These are phyloP conservation scores for Sporothrix pseudoabietina DNA, from an alignment of 2,329 filamentous ascomycete species.

Conservation along the genomic window DNA sequence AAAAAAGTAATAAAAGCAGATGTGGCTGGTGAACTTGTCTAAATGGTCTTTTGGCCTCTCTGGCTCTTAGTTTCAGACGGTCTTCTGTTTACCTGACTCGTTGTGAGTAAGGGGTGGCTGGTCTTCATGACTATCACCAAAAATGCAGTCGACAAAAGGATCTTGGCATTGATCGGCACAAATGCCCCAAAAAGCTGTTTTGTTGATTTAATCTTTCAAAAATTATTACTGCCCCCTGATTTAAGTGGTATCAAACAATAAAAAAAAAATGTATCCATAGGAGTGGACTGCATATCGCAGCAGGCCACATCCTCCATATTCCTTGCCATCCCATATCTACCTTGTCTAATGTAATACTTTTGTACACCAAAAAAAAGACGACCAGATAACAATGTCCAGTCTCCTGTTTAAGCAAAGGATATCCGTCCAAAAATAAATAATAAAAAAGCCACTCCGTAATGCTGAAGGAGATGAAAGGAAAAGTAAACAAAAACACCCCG, in stretches of 20 bases:
- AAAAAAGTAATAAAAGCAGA: background rate
- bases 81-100: background rate
- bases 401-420: background rate
- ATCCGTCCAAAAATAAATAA: background rate
- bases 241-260: slow-evolving; percentile 8
- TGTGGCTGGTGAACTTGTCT: background rate
- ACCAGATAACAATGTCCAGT: background rate
- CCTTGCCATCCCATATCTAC: slow-evolving; percentile 3
- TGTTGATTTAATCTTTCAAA: background rate
- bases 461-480: background rate
- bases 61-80: background rate
- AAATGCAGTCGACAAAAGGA: too few species aligned
- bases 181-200: too few species aligned
- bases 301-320: background rate
- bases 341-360: slow-evolving; percentile 1
- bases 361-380: slow-evolving; percentile 9
- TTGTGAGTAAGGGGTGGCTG: background rate
- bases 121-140: too few species aligned
- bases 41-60: background rate
- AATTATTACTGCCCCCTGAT: background rate
- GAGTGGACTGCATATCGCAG: background rate
- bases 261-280: background rate
- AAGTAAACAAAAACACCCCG: background rate
- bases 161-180: too few species aligned
- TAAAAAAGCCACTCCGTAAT: background rate